phyloP scores from a whole-genome alignment of 148 eudicot genomes.

The Dianthus caryophyllus region DNA sequence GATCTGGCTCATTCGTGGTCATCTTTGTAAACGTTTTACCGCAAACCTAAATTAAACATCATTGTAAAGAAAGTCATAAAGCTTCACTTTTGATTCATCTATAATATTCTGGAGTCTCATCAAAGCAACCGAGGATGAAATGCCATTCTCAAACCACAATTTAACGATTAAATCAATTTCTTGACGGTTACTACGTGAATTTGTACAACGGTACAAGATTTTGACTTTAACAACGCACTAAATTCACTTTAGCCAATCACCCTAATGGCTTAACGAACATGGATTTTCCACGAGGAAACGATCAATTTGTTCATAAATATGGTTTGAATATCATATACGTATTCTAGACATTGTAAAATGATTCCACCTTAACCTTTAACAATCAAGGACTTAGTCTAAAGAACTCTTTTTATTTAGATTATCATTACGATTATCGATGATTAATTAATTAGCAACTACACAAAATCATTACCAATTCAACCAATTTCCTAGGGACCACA shows the following conservation, averaged over 20 bases:
- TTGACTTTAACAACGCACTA: no score
- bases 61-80: slow-evolving; percentile 3
- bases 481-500: slow-evolving; percentile 4
- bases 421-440: background rate
- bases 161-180: background rate
- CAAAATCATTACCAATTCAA: slow-evolving; percentile 3
- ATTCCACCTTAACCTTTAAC: background rate
- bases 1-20: slow-evolving; percentile 60
- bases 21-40: slow-evolving; percentile 20
- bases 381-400: background rate
- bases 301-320: background rate
- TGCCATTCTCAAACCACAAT: background rate
- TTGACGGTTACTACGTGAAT: background rate
- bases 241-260: no score
- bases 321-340: background rate
- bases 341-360: background rate
- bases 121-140: background rate
- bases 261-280: no score
- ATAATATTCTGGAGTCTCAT: background rate
- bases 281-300: background rate
- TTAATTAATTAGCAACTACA: background rate
- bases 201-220: no score
- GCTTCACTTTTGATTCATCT: background rate
- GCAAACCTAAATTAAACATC: slow-evolving; percentile 12
- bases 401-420: background rate